Evolutionary conservation across 345 rosid species (phyloP).

Genomic region (Carallia brachiata): DNA sequence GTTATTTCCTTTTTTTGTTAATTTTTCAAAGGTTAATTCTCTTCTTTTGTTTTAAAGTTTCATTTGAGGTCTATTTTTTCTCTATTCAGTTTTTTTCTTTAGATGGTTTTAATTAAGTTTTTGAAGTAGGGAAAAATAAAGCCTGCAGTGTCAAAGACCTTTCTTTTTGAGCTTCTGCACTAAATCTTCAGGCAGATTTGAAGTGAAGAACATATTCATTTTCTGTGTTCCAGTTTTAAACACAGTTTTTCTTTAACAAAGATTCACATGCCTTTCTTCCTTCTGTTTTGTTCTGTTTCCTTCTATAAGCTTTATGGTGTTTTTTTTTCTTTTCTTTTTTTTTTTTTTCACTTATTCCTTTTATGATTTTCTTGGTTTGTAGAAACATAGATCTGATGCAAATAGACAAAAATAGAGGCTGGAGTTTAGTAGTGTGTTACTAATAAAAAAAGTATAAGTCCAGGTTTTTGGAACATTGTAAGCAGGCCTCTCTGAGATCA

Average conservation of each 20-base stretch:
- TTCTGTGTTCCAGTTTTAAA: conserved; percentile 25
- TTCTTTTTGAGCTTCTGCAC: no score
- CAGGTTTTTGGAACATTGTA: conserved; percentile 25
- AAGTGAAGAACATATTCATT: conserved; percentile 30
- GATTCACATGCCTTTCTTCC: conserved; percentile 24
- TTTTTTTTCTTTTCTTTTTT: not conserved
- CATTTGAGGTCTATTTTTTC: no score
- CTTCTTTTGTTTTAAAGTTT: no score
- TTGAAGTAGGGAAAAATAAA: no score
- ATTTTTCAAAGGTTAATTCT: no score
- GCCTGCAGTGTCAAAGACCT: no score
- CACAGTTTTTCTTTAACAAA: conserved; percentile 39
- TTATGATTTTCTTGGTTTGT: conserved; percentile 29
- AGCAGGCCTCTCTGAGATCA: conserved; percentile 42
- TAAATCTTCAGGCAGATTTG: conserved; percentile 9
- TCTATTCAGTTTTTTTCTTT: no score
- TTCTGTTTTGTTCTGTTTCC: conserved; percentile 32
- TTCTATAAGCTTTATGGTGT: conserved; percentile 19
- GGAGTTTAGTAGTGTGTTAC: conserved; percentile 22
- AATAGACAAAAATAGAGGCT: conserved; percentile 38
- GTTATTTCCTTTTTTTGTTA: no score
- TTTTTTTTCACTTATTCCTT: conserved; percentile 9
- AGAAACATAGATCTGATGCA: conserved; percentile 59
- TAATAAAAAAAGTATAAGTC: conserved; percentile 13
- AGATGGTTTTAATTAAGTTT: no score